Evolutionary conservation across 176 grass and related monocot species (phyloP), one percentile per base, ranked within the genome.

Genomic region (Calamus simplicifolius): DNA sequence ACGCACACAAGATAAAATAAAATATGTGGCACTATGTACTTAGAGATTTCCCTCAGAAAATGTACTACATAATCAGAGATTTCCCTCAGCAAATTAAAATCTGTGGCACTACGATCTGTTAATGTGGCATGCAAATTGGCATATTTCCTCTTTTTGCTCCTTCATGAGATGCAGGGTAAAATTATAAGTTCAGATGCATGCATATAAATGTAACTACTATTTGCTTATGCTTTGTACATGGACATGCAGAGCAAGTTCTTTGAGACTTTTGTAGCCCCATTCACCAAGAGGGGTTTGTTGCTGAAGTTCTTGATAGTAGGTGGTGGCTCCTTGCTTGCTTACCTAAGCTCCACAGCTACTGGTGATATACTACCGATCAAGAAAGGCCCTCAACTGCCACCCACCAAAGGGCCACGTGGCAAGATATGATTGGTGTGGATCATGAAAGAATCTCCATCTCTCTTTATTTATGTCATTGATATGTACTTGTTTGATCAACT

Each of bases 301-400:
- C 87, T 98, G 62, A 98, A 98, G 88, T 89, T 98, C 76, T 76
- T 98, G 76, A 72, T 98, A 29, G 30, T 98, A 16, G 88, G 94
- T 48, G 84, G 94, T n/a, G 88, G 80, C 51, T 92, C 80, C 19
- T 58, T 73, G 56, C 58, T 98, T 30, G 94, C 84, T 14, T 98
- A 89, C 88, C 68, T 89, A 19, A 72, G 88, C 61, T 78, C 94
- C 13, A 71, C 73, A 13, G 85, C 80, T 58, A 67, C 94, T 0
- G 76, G 84, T 16, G 88, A 92, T 79, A 35, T 98, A 3, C 81
- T 98, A 18, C 94, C 94, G 13, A 98, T 98, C 81, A 92, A 92
- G 94, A 93, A 93, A 79, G 94, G 94, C 15, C 94, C 94, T 7
- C 94, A 98, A 80, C 67, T 76, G 58, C 87, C 93, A 3, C 93